Conservation (phyloP, 116 monocot species). For the Papilionanthe hybrid region DNA sequence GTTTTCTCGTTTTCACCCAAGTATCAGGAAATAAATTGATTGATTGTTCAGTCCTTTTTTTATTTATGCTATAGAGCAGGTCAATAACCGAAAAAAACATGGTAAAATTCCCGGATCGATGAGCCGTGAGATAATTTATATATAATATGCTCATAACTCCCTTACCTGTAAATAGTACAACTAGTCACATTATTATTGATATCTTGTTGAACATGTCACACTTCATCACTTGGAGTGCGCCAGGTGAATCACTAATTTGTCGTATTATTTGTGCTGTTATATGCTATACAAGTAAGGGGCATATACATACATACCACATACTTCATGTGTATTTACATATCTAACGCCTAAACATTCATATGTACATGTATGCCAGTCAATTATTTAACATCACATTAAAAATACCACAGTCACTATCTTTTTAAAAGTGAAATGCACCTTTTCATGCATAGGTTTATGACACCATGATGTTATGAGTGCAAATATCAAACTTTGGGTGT, state of each 20-base stretch:
- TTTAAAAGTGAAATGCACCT: too few relatives aligned
- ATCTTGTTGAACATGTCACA: neutral
- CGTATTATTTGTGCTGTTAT: neutral
- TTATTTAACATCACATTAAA: too few relatives aligned
- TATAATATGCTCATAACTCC: neutral
- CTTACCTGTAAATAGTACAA: neutral
- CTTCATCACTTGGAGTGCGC: neutral
- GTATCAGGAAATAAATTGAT: neutral
- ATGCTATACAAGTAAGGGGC: too few relatives aligned
- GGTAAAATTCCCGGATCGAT: neutral
- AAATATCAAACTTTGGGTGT: too few relatives aligned
- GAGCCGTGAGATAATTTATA: neutral
- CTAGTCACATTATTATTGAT: neutral
- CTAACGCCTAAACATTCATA: too few relatives aligned
- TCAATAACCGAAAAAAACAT: neutral
- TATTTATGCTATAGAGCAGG: neutral
- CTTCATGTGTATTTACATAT: too few relatives aligned
- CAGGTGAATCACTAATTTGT: neutral
- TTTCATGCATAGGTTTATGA: too few relatives aligned
- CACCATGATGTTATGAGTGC: too few relatives aligned
- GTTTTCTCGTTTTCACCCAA: neutral
- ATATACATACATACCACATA: too few relatives aligned
- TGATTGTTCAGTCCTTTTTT: neutral
- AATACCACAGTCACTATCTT: too few relatives aligned
- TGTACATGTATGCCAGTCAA: too few relatives aligned